phyloP scores from a whole-genome alignment of 441 rosid species.

The Theobroma grandiflorum region DNA sequence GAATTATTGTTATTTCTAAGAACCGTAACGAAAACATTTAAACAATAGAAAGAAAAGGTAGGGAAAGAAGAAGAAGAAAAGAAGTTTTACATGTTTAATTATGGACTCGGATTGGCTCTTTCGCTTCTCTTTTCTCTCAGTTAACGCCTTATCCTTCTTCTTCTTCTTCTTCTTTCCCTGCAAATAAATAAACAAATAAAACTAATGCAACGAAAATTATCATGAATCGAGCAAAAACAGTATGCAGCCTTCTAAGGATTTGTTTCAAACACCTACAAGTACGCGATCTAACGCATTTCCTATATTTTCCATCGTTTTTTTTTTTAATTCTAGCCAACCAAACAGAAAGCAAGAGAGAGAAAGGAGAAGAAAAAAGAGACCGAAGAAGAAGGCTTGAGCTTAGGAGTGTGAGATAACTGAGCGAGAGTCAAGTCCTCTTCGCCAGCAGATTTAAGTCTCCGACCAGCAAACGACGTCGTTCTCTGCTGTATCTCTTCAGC shows the following conservation, averaged over 20 bases:
- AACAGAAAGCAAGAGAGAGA: conserved; percentile 19
- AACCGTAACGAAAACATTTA: neutral
- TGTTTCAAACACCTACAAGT: neutral
- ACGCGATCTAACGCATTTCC: conserved; percentile 20
- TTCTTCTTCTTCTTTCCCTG: conserved; percentile 34
- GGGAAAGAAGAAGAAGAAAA: neutral
- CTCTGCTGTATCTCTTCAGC: conserved; percentile 36
- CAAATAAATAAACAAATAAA: neutral
- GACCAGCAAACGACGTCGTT: conserved; percentile 19
- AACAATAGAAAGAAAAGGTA: neutral
- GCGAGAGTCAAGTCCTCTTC: conserved; percentile 44
- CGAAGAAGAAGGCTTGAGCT: conserved; percentile 20
- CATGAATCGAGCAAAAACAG: neutral
- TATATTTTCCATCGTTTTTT: neutral
- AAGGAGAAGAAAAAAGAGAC: conserved; percentile 22
- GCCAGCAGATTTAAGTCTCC: conserved; percentile 11
- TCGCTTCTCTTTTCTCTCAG: conserved; percentile 38
- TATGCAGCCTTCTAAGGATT: neutral
- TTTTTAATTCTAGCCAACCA: conserved; percentile 7
- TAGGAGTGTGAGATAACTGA: conserved; percentile 33
- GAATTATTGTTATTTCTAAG: neutral
- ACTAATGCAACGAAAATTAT: neutral
- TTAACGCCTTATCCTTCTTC: conserved; percentile 31
- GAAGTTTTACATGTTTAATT: conserved; percentile 41
- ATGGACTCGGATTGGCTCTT: conserved; percentile 48